A percentile compares a stretch with the other conserved stretches of the same genome.
These are phyloP conservation scores for Papilionanthe hybrid DNA, from an alignment of 116 monocot species.

Conservation along the genomic window DNA sequence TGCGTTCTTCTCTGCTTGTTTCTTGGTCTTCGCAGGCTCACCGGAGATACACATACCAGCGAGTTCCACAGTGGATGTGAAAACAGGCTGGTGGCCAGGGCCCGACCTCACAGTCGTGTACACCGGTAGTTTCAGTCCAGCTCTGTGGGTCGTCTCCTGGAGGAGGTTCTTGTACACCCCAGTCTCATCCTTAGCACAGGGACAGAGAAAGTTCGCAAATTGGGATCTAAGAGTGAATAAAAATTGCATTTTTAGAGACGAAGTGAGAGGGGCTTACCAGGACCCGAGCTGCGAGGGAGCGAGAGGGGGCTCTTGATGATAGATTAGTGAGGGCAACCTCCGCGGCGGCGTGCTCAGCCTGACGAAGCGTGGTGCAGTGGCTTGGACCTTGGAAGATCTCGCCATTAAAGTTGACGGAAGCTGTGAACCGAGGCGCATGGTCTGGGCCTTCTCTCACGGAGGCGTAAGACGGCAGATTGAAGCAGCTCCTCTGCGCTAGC, in stretches of 20 bases:
- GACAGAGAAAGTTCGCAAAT: neutral
- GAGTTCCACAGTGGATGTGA: conserved; percentile 21
- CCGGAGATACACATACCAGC: conserved; percentile 16
- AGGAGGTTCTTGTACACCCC: conserved; percentile 31
- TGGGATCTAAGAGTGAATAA: neutral
- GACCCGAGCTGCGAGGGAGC: conserved; percentile 23
- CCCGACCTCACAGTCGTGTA: conserved; percentile 27
- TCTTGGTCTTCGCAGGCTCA: conserved; percentile 28
- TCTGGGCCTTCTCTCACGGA: conserved; percentile 26
- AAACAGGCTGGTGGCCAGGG: conserved; percentile 25
- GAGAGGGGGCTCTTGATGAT: conserved; percentile 16
- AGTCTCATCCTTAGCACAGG: conserved; percentile 22
- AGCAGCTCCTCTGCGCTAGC: conserved; percentile 16
- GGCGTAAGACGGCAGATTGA: conserved; percentile 31
- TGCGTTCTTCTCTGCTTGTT: conserved; percentile 29
- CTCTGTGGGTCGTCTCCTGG: conserved; percentile 26
- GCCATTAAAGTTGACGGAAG: conserved; percentile 26
- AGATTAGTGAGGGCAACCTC: conserved; percentile 23
- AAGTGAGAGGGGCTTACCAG: conserved; percentile 10
- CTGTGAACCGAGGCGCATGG: conserved; percentile 32
- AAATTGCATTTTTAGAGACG: neutral
- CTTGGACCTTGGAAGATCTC: conserved; percentile 25
- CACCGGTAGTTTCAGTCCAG: conserved; percentile 17
- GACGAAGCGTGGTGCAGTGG: conserved; percentile 25
- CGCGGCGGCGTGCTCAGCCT: conserved; percentile 23